Evolutionary conservation across 768 basidiomycete species (phyloP).

Genomic region (Leccinum subgranulosum): DNA sequence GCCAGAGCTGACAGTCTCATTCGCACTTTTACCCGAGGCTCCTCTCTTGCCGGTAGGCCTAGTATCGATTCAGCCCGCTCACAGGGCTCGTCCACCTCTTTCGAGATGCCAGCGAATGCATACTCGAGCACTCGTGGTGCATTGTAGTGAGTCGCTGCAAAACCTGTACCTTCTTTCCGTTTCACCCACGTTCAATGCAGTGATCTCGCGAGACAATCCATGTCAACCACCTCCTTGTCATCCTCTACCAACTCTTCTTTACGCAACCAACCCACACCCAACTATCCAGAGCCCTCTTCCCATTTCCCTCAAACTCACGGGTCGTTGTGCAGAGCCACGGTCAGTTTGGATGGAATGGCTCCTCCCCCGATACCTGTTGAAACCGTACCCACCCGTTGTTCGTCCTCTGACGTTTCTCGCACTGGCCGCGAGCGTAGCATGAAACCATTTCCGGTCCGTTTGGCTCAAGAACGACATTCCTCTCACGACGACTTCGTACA

Average conservation of each 20-base stretch:
- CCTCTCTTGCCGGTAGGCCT: constrained; percentile 48
- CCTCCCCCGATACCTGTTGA: constrained; percentile 2
- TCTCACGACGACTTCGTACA: constrained; percentile 44
- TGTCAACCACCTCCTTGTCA: constrained; percentile 54
- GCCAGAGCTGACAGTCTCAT: constrained; percentile 36
- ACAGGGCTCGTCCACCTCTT: constrained; percentile 50
- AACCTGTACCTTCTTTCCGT: not conserved
- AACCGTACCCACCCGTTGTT: constrained; percentile 1
- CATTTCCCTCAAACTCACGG: constrained; percentile 5
- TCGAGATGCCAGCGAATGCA: constrained; percentile 54
- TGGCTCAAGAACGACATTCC: constrained; percentile 35
- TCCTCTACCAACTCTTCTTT: constrained; percentile 15
- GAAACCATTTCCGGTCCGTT: constrained; percentile 23
- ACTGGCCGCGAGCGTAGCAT: constrained; percentile 7
- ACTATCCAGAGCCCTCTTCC: constrained; percentile 5
- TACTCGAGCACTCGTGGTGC: constrained; percentile 50
- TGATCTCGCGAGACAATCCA: constrained; percentile 57
- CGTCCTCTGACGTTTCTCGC: constrained; percentile 12
- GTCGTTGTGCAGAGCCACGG: constrained; percentile 6
- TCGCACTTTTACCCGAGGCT: constrained; percentile 44
- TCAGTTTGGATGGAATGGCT: constrained; percentile 6
- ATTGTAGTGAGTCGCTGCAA: constrained; percentile 49
- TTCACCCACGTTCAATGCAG: constrained; percentile 32
- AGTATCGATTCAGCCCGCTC: constrained; percentile 64
- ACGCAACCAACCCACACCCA: constrained; percentile 34